Evolutionary conservation across 345 rosid species (phyloP).

Genomic region (Eucalyptus leucophloia): DNA sequence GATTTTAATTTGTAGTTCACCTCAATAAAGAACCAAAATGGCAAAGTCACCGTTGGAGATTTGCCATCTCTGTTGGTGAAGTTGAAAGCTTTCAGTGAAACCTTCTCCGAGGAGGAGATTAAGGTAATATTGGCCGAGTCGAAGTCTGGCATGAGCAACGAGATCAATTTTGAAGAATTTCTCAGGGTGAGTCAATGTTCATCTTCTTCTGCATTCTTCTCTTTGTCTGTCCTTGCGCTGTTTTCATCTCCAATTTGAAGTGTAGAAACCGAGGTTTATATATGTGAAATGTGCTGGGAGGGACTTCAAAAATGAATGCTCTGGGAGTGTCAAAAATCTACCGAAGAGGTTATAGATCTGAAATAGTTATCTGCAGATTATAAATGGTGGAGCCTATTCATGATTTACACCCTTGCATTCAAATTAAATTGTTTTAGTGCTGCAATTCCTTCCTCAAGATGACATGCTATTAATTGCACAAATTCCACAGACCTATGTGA

Average conservation of each 20-base stretch:
- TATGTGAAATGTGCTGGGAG: background rate
- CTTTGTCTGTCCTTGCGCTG: background rate
- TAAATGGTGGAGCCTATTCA: background rate
- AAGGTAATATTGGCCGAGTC: conserved; percentile 26
- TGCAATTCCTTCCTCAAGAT: background rate
- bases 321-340: background rate
- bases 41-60: conserved; percentile 41
- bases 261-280: background rate
- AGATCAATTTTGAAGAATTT: conserved; percentile 68
- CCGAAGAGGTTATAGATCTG: background rate
- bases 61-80: conserved; percentile 55
- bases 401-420: background rate
- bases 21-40: conserved; percentile 44
- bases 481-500: conserved; percentile 47
- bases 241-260: background rate
- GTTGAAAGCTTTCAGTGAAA: conserved; percentile 43
- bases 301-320: background rate
- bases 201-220: background rate
- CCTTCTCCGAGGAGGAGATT: conserved; percentile 58
- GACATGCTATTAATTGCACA: conserved; percentile 4
- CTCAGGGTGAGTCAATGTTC: conserved; percentile 43
- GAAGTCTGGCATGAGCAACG: conserved; percentile 21
- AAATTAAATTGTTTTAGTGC: background rate
- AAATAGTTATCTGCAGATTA: background rate
- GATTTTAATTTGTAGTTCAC: conserved; percentile 24